Evolutionary conservation across 2,329 filamentous ascomycete species (phyloP).

Genomic region (Zasmidium citrigriseum): DNA sequence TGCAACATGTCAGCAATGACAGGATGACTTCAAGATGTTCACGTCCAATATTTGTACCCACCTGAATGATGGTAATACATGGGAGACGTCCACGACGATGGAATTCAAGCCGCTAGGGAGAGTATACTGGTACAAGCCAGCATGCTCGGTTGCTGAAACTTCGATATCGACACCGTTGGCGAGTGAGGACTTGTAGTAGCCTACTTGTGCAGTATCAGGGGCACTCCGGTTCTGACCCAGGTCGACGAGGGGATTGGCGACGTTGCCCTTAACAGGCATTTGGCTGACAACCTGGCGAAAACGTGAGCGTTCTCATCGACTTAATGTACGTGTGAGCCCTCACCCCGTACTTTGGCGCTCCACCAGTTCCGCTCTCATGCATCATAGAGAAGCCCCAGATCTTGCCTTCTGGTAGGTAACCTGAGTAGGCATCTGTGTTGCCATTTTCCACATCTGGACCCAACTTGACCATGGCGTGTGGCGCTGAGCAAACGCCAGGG

Average conservation of each 20-base stretch:
- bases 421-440: conserved; percentile 40
- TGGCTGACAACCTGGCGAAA: conserved; percentile 19
- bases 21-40: no score
- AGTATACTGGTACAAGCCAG: conserved; percentile 60
- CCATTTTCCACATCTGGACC: conserved; percentile 38
- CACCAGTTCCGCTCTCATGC: conserved; percentile 67
- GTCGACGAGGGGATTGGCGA: conserved; percentile 23
- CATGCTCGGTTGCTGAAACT: conserved; percentile 57
- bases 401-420: conserved; percentile 34
- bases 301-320: not conserved
- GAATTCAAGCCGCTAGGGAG: conserved; percentile 53
- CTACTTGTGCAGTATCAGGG: conserved; percentile 51
- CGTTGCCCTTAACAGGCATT: conserved; percentile 22
- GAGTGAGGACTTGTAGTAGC: conserved; percentile 61
- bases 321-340: not conserved
- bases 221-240: conserved; percentile 30
- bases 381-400: conserved; percentile 48
- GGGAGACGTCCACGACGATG: conserved; percentile 63
- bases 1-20: no score
- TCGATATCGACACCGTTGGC: conserved; percentile 59
- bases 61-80: conserved; percentile 57
- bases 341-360: conserved; percentile 64
- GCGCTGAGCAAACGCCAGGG: conserved; percentile 39
- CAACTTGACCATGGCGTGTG: conserved; percentile 45
- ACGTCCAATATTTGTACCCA: no score